A percentile compares a stretch with the other conserved stretches of the same genome.
Conservation (phyloP, 2,329 filamentous ascomycete species). For the Phyllosticta citrichinensis region DNA sequence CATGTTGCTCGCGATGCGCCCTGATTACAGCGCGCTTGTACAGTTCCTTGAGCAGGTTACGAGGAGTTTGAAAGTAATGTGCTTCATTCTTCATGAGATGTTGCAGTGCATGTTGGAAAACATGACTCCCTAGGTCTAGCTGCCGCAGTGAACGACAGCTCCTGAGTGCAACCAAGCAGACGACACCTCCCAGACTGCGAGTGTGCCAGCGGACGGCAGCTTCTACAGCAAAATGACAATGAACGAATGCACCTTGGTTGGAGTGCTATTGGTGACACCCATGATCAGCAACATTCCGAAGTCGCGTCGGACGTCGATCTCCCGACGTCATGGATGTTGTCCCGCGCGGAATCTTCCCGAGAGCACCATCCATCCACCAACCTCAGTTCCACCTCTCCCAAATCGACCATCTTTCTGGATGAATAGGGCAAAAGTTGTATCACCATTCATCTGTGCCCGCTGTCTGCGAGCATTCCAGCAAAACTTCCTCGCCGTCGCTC, state of each 20-base stretch:
- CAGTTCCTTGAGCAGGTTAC: not conserved
- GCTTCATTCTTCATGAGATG: not conserved
- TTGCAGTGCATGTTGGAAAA: not conserved
- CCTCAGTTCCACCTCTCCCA: not conserved
- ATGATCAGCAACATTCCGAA: not conserved
- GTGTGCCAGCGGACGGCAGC: too few relatives aligned
- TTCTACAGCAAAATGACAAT: too few relatives aligned
- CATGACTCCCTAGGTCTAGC: too few relatives aligned
- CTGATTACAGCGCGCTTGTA: not conserved
- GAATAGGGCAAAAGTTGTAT: not conserved
- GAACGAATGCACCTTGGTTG: not conserved
- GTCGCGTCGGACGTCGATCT: not conserved
- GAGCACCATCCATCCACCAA: not conserved
- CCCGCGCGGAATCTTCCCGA: not conserved
- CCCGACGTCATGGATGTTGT: conserved; percentile 3
- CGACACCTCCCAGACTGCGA: too few relatives aligned
- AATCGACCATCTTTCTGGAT: not conserved
- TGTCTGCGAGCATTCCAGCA: conserved; percentile 25
- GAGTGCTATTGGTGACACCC: not conserved
- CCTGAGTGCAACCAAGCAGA: too few relatives aligned
- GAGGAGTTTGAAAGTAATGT: not conserved
- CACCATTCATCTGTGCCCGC: conserved; percentile 27
- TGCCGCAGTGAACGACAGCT: too few relatives aligned
- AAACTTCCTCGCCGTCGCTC: conserved; percentile 10
- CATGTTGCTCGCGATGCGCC: not conserved